phyloP scores from a whole-genome alignment of 805 yeast species.

The Isabelozyma rhagii region DNA sequence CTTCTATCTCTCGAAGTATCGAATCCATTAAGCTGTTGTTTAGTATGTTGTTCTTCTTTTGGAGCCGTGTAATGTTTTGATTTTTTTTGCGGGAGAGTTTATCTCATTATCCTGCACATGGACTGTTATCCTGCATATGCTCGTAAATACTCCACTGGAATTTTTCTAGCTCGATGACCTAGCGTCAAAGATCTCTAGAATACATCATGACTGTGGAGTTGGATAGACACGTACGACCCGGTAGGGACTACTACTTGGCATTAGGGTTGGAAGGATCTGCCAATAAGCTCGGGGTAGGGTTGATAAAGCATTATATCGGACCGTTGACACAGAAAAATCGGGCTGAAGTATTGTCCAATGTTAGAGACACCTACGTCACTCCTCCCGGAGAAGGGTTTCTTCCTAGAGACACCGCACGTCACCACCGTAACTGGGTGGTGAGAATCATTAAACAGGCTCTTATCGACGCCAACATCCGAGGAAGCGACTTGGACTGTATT shows the following conservation, averaged over 20 bases:
- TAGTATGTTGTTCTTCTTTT: neutral
- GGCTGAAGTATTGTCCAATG: conserved; percentile 80
- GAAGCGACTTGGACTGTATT: conserved; percentile 65
- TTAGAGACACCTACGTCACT: conserved; percentile 90
- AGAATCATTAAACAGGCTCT: conserved; percentile 68
- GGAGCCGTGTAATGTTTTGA: neutral
- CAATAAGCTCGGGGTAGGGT: conserved; percentile 92
- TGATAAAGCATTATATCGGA: conserved; percentile 72
- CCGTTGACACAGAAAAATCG: conserved; percentile 52
- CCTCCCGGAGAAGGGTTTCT: conserved; percentile 99
- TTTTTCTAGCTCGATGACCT: neutral
- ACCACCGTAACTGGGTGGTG: conserved; percentile 93
- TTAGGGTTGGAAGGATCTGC: conserved; percentile 97
- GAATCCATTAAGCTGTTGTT: neutral
- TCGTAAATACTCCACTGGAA: too few species aligned
- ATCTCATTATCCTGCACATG: neutral
- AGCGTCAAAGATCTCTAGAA: neutral
- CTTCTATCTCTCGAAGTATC: conserved; percentile 20
- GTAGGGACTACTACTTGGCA: conserved; percentile 59
- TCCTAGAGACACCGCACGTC: conserved; percentile 95
- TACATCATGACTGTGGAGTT: conserved; percentile 39
- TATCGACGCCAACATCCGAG: conserved; percentile 51
- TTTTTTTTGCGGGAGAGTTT: neutral
- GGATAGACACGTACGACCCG: conserved; percentile 41
- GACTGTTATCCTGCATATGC: neutral